Base-by-base conservation (phyloP, 228 moss, liverwort and hornwort species). In the Sphagnum magellanicum region DNA sequence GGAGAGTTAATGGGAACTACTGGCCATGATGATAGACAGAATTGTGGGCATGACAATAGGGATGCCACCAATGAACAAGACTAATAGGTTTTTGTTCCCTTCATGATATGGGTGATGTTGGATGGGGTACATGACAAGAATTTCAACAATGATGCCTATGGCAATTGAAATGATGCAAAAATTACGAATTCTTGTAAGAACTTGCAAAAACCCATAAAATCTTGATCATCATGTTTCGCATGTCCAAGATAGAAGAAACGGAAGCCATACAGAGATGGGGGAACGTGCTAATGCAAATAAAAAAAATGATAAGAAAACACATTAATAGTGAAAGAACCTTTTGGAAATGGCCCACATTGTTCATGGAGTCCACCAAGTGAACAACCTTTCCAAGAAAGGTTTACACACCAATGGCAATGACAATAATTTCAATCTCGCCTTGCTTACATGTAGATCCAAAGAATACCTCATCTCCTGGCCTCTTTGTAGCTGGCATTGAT, bases 381-480 rank as follows among this genome's bases (percentile, higher is more conserved):
- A 74, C 71, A 1, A 67, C 74, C 60, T 78, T 78, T n/a, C 78
- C 74, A 49, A 78, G 74, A 52, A 78, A 78, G 10, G 88, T 82
- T 16, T 82, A 79, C 3, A 84, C 78, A 4, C 88, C 84, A 5
- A 79, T 84, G n/a, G 81, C 88, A 61, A 88, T 84, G 4, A 88
- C 79, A 0, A 84, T 67, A 32, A 79, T 83, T 51, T 88, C 84
- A 3, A 88, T 68, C 66, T 88, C 88, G 8, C 88, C 82, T 71
- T 88, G 84, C 57, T 84, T 88, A 57, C 84, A 88, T 9, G 79
- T 75, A 5, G 88, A 88, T 15, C 88, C 84, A 0, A 79, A 88
- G 55, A 77, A 84, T 0, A 88, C 79, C 51, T 77, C 88, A 52
- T 88, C 81, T 48, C 84, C 71, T 6, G 76, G 60, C 50, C 72